Base-by-base conservation (phyloP, 1,284 basidiomycete genomes). In the Retiboletus fuscus region DNA sequence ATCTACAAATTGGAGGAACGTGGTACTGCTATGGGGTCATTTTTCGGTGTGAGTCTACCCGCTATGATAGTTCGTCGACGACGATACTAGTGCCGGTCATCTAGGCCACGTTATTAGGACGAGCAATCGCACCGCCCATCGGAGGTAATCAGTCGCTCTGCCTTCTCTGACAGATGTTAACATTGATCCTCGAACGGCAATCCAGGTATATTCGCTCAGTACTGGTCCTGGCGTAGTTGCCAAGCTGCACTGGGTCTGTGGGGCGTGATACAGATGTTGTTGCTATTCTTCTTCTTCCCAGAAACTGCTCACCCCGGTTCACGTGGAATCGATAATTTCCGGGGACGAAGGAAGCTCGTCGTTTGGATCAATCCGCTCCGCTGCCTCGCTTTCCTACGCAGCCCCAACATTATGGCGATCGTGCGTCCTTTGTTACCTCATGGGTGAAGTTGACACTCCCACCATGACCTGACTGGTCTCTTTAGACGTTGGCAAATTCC, bases 171-270 rank as follows among this genome's bases (percentile, higher is more conserved):
- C 26, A 10, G 5, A 49, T 30, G 2, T n/a, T n/a, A n/a, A n/a
- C n/a, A n/a, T n/a, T 75, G 41, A 77, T 64, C n/a, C 18, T 43
- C 22, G 39, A 61, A 46, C 6, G 47, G 15, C 24, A 18, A 28
- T 68, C 41, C n/a, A 82, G 89, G 89, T 51, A 41, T 84, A 28
- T 82, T 85, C 0, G 84, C 90, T 0, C 82, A 89, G 67, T 91
- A 90, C 72, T 85, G 84, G 53, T 91, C 92, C 0, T 95, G 94
- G 94, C 87, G 93, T 4, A 78, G 87, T 3, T 90, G 92, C 78
- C 93, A 95, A 80, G 81, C 82, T 46, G 76, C 82, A 0, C 72
- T 94, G 4, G 88, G 87, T 3, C 76, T 84, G 0, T 79, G 84
- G 46, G 87, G 87, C 7, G 72, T 87, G 0, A 69, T 87, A 5